phyloP scores from a whole-genome alignment of 371 early-diverging fungal genomes.

The Dipsacomyces acuminosporus region DNA sequence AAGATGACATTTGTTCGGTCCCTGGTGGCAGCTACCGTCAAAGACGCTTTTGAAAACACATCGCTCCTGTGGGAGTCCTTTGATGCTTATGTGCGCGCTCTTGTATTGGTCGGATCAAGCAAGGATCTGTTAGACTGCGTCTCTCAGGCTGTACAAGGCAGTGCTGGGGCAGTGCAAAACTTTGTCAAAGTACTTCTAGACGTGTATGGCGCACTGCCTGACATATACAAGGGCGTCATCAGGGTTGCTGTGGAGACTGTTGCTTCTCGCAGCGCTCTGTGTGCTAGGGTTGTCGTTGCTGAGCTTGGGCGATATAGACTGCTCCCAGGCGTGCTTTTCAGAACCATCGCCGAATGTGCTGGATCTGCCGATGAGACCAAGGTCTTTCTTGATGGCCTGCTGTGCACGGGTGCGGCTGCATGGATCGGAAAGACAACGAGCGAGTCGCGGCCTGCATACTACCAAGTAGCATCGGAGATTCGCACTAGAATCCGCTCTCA shows the following conservation, averaged over 20 bases:
- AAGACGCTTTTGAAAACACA: conserved; percentile 12
- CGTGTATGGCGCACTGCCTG: conserved; percentile 24
- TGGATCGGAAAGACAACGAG: conserved; percentile 23
- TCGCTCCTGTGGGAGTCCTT: conserved; percentile 33
- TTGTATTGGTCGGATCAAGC: conserved; percentile 22
- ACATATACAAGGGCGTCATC: conserved; percentile 27
- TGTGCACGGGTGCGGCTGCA: conserved; percentile 12
- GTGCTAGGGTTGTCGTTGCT: conserved; percentile 4
- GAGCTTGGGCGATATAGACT: conserved; percentile 14
- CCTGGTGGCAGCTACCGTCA: conserved; percentile 10
- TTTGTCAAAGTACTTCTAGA: conserved; percentile 16
- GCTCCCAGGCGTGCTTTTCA: conserved; percentile 31
- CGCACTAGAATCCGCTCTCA: conserved; percentile 6
- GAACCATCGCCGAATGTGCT: conserved; percentile 8
- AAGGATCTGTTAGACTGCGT: conserved; percentile 2
- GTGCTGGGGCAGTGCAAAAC: conserved; percentile 1
- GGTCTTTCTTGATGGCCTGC: conserved; percentile 12
- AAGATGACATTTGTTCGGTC: conserved; percentile 8
- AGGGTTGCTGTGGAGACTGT: conserved; percentile 15
- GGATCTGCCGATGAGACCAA: conserved; percentile 4
- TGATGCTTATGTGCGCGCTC: conserved; percentile 23
- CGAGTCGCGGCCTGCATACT: conserved; percentile 14
- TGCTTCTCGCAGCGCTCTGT: background rate
- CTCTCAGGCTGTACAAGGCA: background rate
- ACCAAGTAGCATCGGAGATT: conserved; percentile 17